These are phyloP conservation scores for Saturnispora gosingensis DNA, from an alignment of 805 yeast genomes.

Conservation along the genomic window DNA sequence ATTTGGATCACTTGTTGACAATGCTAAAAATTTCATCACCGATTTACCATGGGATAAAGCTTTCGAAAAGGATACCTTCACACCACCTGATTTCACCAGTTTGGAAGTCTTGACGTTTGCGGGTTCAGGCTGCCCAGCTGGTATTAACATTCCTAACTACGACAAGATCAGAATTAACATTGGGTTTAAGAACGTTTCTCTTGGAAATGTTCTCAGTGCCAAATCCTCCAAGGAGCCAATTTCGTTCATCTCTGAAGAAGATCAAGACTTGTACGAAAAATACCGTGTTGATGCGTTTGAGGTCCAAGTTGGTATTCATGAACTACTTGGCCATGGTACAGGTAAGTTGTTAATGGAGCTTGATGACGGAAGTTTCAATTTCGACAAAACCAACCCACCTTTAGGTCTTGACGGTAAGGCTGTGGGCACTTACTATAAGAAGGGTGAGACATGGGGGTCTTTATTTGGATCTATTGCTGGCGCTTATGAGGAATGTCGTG, in stretches of 20 bases:
- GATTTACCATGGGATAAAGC: slow-evolving; percentile 69
- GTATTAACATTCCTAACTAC: slow-evolving; percentile 87
- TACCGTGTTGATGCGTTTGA: slow-evolving; percentile 79
- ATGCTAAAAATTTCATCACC: slow-evolving; percentile 55
- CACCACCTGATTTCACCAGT: slow-evolving; percentile 89
- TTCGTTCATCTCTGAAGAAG: slow-evolving; percentile 49
- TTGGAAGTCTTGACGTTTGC: slow-evolving; percentile 84
- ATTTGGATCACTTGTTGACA: slow-evolving; percentile 57
- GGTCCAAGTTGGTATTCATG: slow-evolving; percentile 91
- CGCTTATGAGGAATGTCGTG: slow-evolving; percentile 87
- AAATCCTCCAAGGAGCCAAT: slow-evolving; percentile 59
- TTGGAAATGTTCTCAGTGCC: slow-evolving; percentile 78
- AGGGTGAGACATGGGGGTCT: slow-evolving; percentile 88
- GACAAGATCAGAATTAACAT: slow-evolving; percentile 76
- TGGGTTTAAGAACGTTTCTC: slow-evolving; percentile 84
- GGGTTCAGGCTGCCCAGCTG: slow-evolving; percentile 87
- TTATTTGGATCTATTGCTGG: slow-evolving; percentile 77
- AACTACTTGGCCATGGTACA: slow-evolving; percentile 83
- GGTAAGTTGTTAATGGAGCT: slow-evolving; percentile 65
- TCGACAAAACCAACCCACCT: slow-evolving; percentile 57
- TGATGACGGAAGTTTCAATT: slow-evolving; percentile 58
- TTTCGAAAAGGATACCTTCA: slow-evolving; percentile 76
- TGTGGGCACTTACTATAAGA: slow-evolving; percentile 58
- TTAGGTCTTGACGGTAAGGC: slow-evolving; percentile 51
- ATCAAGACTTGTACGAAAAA: slow-evolving; percentile 52